phyloP scores from a whole-genome alignment of 192 early-diverging fungal species.

The Podila epicladia region DNA sequence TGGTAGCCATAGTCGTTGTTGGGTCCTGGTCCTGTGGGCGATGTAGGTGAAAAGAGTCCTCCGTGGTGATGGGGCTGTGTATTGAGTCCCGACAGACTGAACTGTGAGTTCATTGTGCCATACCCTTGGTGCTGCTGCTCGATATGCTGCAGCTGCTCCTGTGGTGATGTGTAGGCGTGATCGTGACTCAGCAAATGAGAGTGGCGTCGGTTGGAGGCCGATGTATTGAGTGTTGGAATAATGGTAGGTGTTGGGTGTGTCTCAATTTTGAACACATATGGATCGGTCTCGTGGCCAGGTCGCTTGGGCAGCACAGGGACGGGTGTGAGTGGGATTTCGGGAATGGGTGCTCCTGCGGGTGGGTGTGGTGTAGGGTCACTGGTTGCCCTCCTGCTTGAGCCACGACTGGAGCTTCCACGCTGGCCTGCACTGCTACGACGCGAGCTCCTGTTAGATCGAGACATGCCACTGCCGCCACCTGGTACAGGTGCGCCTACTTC shows the following conservation, averaged over 20 bases:
- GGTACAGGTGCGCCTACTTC: constrained; percentile 3
- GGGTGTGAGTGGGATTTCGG: constrained; percentile 40
- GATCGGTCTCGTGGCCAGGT: constrained; percentile 40
- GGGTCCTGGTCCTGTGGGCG: constrained; percentile 27
- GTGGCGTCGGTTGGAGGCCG: constrained; percentile 26
- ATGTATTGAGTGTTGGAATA: constrained; percentile 15
- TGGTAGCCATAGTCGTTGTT: constrained; percentile 31
- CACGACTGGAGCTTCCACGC: constrained; percentile 8
- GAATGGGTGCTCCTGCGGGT: constrained; percentile 6
- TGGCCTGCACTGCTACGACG: constrained; percentile 43
- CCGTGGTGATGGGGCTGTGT: constrained; percentile 37
- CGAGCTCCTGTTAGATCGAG: constrained; percentile 25
- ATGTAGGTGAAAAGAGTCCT: constrained; percentile 33
- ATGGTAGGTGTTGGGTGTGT: constrained; percentile 31
- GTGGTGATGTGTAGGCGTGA: constrained; percentile 31
- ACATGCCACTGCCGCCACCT: not conserved
- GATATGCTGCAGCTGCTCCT: constrained; percentile 42
- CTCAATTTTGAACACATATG: constrained; percentile 42
- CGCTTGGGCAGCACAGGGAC: constrained; percentile 43
- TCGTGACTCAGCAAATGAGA: constrained; percentile 45
- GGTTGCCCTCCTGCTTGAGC: constrained; percentile 31
- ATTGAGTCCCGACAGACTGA: constrained; percentile 32
- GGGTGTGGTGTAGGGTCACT: constrained; percentile 45
- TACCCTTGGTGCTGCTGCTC: constrained; percentile 39
- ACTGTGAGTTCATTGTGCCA: constrained; percentile 20